Percentiles rank a stretch among this genome's conserved stretches.
Evolutionary conservation across 2,329 filamentous ascomycete genomes (phyloP).

Genomic region (Fusarium temperatum): DNA sequence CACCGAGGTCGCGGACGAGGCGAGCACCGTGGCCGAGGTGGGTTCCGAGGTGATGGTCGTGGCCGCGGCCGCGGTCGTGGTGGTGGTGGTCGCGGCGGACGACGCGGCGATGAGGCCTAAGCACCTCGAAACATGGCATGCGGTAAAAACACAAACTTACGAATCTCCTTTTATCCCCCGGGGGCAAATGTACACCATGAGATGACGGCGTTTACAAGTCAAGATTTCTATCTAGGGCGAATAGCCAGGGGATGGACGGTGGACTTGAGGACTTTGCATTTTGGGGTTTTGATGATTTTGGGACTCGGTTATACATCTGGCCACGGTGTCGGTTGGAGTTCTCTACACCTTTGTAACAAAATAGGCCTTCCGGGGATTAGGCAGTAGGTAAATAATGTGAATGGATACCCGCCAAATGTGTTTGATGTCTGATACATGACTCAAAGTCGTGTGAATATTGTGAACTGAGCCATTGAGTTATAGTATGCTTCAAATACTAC

Average conservation of each 20-base stretch:
- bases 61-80: slow-evolving; percentile 54
- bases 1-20: slow-evolving; percentile 57
- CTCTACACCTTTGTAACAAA: slow-evolving; percentile 43
- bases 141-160: slow-evolving; percentile 40
- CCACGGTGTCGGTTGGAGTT: slow-evolving; percentile 43
- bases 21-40: slow-evolving; percentile 62
- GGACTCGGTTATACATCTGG: slow-evolving; percentile 41
- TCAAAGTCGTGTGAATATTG: neutral
- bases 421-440: slow-evolving; percentile 8
- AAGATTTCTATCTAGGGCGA: slow-evolving; percentile 38
- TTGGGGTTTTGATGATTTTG: slow-evolving; percentile 46
- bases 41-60: slow-evolving; percentile 58
- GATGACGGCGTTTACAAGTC: slow-evolving; percentile 52
- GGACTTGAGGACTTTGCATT: slow-evolving; percentile 42
- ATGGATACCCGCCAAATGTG: slow-evolving; percentile 37
- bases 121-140: slow-evolving; percentile 37
- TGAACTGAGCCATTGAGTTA: neutral
- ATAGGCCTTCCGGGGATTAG: slow-evolving; percentile 34
- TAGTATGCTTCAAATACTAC: neutral
- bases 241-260: slow-evolving; percentile 38
- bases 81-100: slow-evolving; percentile 48
- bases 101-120: slow-evolving; percentile 54
- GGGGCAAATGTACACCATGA: slow-evolving; percentile 52
- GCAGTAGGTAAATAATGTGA: slow-evolving; percentile 41
- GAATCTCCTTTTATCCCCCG: slow-evolving; percentile 43